These are phyloP conservation scores for Fusarium sp. DNA, from an alignment of 2,329 filamentous ascomycete species.

Conservation along the genomic window DNA sequence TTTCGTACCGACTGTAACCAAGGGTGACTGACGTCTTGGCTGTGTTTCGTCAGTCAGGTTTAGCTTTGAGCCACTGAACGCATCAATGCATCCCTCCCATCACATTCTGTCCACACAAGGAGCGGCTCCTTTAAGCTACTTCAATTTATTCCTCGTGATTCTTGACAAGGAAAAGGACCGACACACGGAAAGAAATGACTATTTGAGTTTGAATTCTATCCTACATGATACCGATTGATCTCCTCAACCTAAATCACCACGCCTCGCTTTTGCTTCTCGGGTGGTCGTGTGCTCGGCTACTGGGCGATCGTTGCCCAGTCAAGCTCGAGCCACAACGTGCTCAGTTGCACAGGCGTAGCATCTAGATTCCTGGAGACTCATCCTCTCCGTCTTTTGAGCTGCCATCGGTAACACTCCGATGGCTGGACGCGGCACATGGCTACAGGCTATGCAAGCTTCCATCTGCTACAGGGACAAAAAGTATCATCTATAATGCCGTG, in stretches of 20 bases:
- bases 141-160: background rate
- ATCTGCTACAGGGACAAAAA: background rate
- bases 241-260: constrained; percentile 6
- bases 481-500: background rate
- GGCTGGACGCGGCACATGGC: constrained; percentile 26
- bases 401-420: constrained; percentile 30
- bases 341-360: constrained; percentile 35
- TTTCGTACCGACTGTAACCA: constrained; percentile 5
- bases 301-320: constrained; percentile 32
- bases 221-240: constrained; percentile 3
- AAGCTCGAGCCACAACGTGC: constrained; percentile 29
- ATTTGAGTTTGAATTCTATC: background rate
- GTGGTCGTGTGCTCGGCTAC: constrained; percentile 13
- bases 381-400: constrained; percentile 23
- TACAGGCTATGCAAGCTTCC: constrained; percentile 30
- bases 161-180: background rate
- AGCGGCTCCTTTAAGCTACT: background rate
- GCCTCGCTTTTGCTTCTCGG: constrained; percentile 20
- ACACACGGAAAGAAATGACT: background rate
- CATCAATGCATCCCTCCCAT: constrained; percentile 28
- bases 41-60: constrained; percentile 32
- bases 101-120: background rate
- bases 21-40: constrained; percentile 39
- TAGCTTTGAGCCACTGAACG: constrained; percentile 44
- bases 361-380: constrained; percentile 32